Conservation (phyloP, 768 basidiomycete species). For the Kwoniella pini region DNA sequence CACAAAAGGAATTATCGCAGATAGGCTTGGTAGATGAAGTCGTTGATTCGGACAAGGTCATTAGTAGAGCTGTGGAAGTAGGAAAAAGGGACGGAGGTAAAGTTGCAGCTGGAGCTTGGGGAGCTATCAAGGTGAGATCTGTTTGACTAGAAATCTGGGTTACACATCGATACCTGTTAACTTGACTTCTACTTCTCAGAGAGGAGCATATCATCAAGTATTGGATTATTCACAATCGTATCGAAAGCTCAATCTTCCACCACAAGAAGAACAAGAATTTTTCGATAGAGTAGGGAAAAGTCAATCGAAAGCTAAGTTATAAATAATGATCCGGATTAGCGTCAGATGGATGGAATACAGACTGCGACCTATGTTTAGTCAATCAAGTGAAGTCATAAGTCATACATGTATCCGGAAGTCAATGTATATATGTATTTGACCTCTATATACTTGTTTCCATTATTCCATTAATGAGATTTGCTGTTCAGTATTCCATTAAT, state of each 20-base stretch:
- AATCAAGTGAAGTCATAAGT: too few relatives aligned
- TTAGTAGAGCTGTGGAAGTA: constrained; percentile 37
- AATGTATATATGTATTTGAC: too few relatives aligned
- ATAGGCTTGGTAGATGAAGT: constrained; percentile 72
- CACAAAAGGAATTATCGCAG: constrained; percentile 67
- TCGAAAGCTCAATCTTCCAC: constrained; percentile 29
- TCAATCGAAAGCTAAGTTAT: constrained; percentile 14
- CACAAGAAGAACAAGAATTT: constrained; percentile 35
- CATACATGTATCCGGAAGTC: too few relatives aligned
- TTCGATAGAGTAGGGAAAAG: constrained; percentile 26
- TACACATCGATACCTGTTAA: not conserved
- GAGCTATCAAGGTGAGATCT: constrained; percentile 47
- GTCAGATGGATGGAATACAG: too few relatives aligned
- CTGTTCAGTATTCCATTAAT: too few relatives aligned
- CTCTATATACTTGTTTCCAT: too few relatives aligned
- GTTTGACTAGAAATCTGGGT: not conserved
- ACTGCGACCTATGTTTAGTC: too few relatives aligned
- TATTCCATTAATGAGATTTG: too few relatives aligned
- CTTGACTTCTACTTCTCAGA: too few relatives aligned
- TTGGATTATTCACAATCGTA: constrained; percentile 31
- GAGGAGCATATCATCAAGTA: constrained; percentile 28
- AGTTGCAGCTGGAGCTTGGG: constrained; percentile 44
- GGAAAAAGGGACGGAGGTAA: constrained; percentile 40
- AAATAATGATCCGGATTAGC: not conserved
- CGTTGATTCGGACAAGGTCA: constrained; percentile 58